Conservation (phyloP, 202 grass and related monocot genomes). For the Eragrostis tef region DNA sequence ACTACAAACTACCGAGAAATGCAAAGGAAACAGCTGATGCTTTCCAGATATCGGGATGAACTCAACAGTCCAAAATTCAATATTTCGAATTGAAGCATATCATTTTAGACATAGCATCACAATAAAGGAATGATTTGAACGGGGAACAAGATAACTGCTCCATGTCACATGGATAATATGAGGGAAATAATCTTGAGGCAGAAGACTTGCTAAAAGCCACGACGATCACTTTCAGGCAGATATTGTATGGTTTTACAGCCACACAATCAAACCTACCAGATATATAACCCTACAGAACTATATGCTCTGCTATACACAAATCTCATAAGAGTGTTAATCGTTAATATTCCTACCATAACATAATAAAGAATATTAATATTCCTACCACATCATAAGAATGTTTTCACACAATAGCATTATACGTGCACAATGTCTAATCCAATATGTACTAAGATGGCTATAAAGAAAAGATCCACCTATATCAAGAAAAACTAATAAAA, state of each 20-base stretch:
- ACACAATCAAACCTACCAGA: conserved; percentile 5
- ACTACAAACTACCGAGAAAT: conserved; percentile 21
- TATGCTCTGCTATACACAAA: not conserved
- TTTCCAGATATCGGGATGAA: conserved; percentile 8
- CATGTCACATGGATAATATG: not conserved
- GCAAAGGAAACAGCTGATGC: not conserved
- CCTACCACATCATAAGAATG: conserved; percentile 16
- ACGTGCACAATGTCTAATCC: not conserved
- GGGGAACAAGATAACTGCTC: not conserved
- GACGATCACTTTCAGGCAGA: not conserved
- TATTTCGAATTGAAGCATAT: conserved; percentile 18
- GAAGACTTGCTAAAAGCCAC: conserved; percentile 13
- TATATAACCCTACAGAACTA: not conserved
- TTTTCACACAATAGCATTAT: conserved; percentile 21
- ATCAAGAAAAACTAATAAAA: conserved; percentile 8
- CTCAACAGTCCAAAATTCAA: not conserved
- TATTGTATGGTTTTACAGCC: conserved; percentile 1
- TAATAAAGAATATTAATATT: conserved; percentile 22
- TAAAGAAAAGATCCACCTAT: conserved; percentile 30
- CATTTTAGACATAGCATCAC: not conserved
- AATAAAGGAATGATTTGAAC: conserved; percentile 1
- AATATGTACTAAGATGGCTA: not conserved
- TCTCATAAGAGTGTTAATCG: not conserved
- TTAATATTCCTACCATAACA: not conserved
- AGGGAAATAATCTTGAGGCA: not conserved